Percentiles rank a stretch among this genome's conserved stretches.
Evolutionary conservation across 1,284 basidiomycete species (phyloP).

Genomic region (Peniophora sp.): DNA sequence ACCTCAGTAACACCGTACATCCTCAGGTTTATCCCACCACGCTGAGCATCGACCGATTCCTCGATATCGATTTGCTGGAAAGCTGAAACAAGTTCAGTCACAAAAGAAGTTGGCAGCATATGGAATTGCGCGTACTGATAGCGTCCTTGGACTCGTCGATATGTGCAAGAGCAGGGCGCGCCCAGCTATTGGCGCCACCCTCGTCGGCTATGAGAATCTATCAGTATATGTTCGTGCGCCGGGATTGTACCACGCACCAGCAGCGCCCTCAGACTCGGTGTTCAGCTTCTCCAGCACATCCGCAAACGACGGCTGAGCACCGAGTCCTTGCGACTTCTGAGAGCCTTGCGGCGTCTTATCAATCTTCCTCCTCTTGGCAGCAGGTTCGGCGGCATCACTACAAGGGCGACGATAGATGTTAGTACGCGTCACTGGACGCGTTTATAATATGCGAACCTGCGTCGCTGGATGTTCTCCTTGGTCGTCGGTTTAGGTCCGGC

Average conservation of each 20-base stretch:
- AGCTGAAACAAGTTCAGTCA: constrained; percentile 30
- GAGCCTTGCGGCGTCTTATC: constrained; percentile 26
- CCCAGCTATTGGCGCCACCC: constrained; percentile 74
- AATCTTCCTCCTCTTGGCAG: constrained; percentile 55
- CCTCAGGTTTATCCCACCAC: constrained; percentile 47
- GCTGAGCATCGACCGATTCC: constrained; percentile 47
- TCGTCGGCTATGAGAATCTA: constrained; percentile 44
- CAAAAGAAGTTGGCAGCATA: background rate
- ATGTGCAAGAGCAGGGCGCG: constrained; percentile 52
- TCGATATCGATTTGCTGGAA: constrained; percentile 96
- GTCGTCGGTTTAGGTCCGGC: constrained; percentile 10
- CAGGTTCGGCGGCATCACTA: constrained; percentile 27
- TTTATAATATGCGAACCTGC: constrained; percentile 16
- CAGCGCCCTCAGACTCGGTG: constrained; percentile 49
- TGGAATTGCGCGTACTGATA: constrained; percentile 36
- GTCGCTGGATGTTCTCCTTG: constrained; percentile 22
- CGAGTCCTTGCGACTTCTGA: constrained; percentile 17
- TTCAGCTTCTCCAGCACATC: constrained; percentile 74
- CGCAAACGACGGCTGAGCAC: constrained; percentile 49
- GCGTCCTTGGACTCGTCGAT: constrained; percentile 57
- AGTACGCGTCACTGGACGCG: background rate
- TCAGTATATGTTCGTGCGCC: background rate
- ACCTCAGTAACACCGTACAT: constrained; percentile 90
- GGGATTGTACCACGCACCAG: constrained; percentile 24
- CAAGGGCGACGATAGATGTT: background rate